A percentile compares a stretch with the other conserved stretches of the same genome.
These are phyloP conservation scores for Crithidia brevicula DNA, from an alignment of 208 protist species.

Conservation along the genomic window DNA sequence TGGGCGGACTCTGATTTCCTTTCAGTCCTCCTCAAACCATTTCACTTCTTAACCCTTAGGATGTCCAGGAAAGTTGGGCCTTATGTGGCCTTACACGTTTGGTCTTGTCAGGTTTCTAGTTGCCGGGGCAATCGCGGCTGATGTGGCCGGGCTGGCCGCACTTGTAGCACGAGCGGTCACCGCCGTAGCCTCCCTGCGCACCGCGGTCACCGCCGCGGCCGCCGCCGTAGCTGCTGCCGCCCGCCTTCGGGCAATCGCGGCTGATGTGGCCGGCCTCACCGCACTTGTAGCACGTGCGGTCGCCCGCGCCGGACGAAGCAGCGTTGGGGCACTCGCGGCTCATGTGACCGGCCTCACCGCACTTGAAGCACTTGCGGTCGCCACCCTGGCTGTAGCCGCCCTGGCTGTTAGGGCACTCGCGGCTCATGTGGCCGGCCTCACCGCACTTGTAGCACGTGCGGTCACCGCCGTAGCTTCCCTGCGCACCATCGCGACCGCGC, in stretches of 20 bases:
- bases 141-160: constrained; percentile 86
- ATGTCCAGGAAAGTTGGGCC: not conserved
- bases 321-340: constrained; percentile 82
- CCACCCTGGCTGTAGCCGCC: constrained; percentile 47
- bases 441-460: constrained; percentile 89
- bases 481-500: constrained; percentile 59
- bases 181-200: too few relatives aligned
- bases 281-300: constrained; percentile 85
- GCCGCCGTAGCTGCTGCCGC: constrained; percentile 34
- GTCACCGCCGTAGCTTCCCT: constrained; percentile 61
- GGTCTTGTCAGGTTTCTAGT: constrained; percentile 6
- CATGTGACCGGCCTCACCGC: constrained; percentile 77
- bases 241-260: constrained; percentile 81
- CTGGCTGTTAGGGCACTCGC: constrained; percentile 79
- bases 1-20: too few relatives aligned
- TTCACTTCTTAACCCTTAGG: constrained; percentile 9
- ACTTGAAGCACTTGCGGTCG: constrained; percentile 80
- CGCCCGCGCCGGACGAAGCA: constrained; percentile 37
- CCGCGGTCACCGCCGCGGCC: constrained; percentile 40
- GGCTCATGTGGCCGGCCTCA: constrained; percentile 73
- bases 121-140: constrained; percentile 78
- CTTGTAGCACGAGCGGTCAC: constrained; percentile 78
- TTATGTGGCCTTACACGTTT: constrained; percentile 8
- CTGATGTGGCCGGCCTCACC: constrained; percentile 81
- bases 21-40: not conserved